These are phyloP conservation scores for Cladophialophora yegresii DNA, from an alignment of 2,329 filamentous ascomycete species.

Conservation along the genomic window DNA sequence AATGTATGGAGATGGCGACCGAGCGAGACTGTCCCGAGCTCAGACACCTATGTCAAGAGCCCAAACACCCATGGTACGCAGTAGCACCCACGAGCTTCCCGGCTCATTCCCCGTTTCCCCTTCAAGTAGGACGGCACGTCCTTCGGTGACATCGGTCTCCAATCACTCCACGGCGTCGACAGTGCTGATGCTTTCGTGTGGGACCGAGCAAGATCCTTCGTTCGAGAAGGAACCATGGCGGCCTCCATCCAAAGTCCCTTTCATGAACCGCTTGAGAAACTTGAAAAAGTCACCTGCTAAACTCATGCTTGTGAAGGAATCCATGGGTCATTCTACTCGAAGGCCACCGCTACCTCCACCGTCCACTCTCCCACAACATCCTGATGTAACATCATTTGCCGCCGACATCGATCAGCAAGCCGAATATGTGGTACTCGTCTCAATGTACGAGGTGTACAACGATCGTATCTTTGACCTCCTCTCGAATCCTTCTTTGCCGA, in stretches of 20 bases:
- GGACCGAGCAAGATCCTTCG: constrained; percentile 9
- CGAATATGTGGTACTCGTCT: constrained; percentile 85
- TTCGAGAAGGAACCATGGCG: constrained; percentile 29
- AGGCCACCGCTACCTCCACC: constrained; percentile 66
- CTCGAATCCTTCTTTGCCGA: constrained; percentile 54
- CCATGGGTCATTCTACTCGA: constrained; percentile 55
- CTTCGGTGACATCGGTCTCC: constrained; percentile 8
- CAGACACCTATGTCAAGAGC: constrained; percentile 64
- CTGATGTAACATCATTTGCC: constrained; percentile 70
- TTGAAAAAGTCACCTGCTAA: constrained; percentile 38
- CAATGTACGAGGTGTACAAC: constrained; percentile 99
- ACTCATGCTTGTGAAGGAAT: constrained; percentile 54
- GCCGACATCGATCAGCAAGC: constrained; percentile 67
- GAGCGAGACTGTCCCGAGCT: constrained; percentile 64
- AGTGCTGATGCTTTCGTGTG: constrained; percentile 12
- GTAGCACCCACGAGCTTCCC: constrained; percentile 42
- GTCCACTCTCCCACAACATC: constrained; percentile 70
- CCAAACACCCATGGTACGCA: constrained; percentile 49
- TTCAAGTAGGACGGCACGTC: constrained; percentile 3
- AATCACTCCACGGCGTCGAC: constrained; percentile 19
- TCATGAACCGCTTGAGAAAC: constrained; percentile 36
- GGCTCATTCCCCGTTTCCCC: constrained; percentile 28
- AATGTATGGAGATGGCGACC: constrained; percentile 66
- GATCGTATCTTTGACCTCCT: constrained; percentile 95
- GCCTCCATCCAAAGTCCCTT: constrained; percentile 40